These are phyloP conservation scores for Dendrobium officinale DNA, from an alignment of 106 monocot genomes.

Conservation along the genomic window DNA sequence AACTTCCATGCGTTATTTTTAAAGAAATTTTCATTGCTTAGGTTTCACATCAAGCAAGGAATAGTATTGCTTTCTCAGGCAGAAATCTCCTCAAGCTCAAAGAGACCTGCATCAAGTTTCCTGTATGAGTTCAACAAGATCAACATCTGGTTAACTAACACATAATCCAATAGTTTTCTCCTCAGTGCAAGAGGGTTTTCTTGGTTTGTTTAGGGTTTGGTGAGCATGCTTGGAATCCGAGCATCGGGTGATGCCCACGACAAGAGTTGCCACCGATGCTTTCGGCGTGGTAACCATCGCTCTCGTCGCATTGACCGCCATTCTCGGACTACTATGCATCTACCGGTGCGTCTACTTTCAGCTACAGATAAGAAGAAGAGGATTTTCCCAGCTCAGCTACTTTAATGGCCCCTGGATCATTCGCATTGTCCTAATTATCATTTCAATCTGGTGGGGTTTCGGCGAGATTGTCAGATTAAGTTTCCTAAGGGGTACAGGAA, in stretches of 20 bases:
- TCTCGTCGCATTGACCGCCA: slow-evolving; percentile 35
- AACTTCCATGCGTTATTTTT: too few relatives aligned
- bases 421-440: slow-evolving; percentile 46
- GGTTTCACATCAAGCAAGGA: neutral
- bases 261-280: slow-evolving; percentile 64
- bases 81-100: neutral
- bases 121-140: neutral
- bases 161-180: neutral
- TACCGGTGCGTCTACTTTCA: slow-evolving; percentile 42
- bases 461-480: slow-evolving; percentile 50
- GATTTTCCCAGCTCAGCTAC: slow-evolving; percentile 42
- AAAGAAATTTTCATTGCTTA: neutral
- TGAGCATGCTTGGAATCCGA: slow-evolving; percentile 80
- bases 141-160: neutral
- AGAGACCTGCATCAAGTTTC: neutral
- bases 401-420: slow-evolving; percentile 88
- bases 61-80: neutral
- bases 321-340: slow-evolving; percentile 56
- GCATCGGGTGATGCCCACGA: slow-evolving; percentile 73
- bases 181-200: neutral
- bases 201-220: slow-evolving; percentile 9
- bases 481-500: slow-evolving; percentile 34
- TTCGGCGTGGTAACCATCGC: slow-evolving; percentile 69
- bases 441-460: slow-evolving; percentile 52
- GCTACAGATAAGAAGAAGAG: slow-evolving; percentile 24